Evolutionary conservation across 345 rosid genomes (phyloP).

Genomic region (Citrus sinensis): DVS_A1.0 CM039169.1:32220501-32221000

Average conservation of each 20-base stretch:
- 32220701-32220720: constrained; percentile 51
- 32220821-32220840: constrained; percentile 22
- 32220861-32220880: constrained; percentile 7
- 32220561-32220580: neutral
- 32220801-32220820: neutral
- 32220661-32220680: constrained; percentile 34
- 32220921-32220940: constrained; percentile 17
- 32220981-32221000: neutral
- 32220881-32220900: constrained; percentile 15
- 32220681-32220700: constrained; percentile 3
- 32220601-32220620: too few species aligned
- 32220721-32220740: constrained; percentile 17
- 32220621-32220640: too few species aligned
- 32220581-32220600: neutral
- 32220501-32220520: neutral
- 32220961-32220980: neutral
- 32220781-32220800: neutral
- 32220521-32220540: neutral
- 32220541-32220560: neutral
- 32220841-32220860: constrained; percentile 20
- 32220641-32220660: neutral
- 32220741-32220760: constrained; percentile 24
- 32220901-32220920: constrained; percentile 13
- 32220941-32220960: constrained; percentile 20
- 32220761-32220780: constrained; percentile 13